Base-by-base conservation (phyloP, 352 stramenopile genomes). In the Blastocystis hominis region DNA sequence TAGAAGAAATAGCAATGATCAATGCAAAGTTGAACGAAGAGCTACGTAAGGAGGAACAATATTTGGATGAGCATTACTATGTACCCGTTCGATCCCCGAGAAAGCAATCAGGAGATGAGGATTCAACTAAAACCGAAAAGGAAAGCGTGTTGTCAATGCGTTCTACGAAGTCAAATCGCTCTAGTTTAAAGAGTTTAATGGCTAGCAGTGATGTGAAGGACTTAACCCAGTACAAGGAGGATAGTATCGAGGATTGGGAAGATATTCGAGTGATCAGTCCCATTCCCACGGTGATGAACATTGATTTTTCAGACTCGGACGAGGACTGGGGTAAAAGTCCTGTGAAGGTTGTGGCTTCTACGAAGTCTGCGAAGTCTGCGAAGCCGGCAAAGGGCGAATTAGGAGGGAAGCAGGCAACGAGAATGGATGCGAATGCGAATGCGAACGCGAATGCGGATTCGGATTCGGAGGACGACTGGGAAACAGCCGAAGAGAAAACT, bases 1-100 rank as follows among this genome's bases (percentile, higher is more conserved):
- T 77, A 24, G 66, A 77, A 15, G n/a, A 77, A 38, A 77, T 77
- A 55, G 66, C 66, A 55, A 15, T n/a, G 50, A 59, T 77, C 30
- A 77, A 77, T 77, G 66, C 20, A 36, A 77, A 59, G 4, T 34
- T 77, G 38, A 55, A 56, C 50, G 50, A 56, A 56, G 17, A 56
- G 50, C 50, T 9, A 56, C 9, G 9, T 56, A 56, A 56, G 50
- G 50, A 56, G 50, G 50, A 56, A 56, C 9, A 56, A 56, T 56
- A 56, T 56, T 20, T 56, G 50, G 50, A 56, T 20, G 50, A 56
- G 50, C 50, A 56, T 20, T 20, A 9, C 50, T 56, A 56, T 20
- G 9, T 56, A 56, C 50, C 50, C 9, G 9, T 20, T 56, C 50
- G 17, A 20, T 20, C 50, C 9, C 50, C 50, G 17, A 20, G 9